Base-by-base conservation (phyloP, 129 eudicot species). In the carrot (Daucus carota) region DNA sequence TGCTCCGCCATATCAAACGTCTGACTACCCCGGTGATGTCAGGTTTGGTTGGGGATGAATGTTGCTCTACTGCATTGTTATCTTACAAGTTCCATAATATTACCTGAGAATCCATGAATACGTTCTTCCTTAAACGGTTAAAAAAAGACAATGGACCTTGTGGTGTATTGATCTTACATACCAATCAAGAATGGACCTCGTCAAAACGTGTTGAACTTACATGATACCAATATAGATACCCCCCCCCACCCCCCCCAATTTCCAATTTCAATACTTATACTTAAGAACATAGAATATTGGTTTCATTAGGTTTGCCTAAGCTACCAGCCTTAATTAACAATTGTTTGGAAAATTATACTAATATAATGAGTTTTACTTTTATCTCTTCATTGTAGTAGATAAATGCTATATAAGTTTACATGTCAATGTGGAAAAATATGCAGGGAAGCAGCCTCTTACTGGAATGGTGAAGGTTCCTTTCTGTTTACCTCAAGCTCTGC, bases 401-500 rank as follows among this genome's bases (percentile, higher is more conserved):
- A 8, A 24, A 26, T 76, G 41, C 28, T 59, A 15, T 14, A 26
- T 2, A 31, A 63, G 18, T 31, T 26, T 63, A 62, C 59, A 26
- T 66, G 41, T 79, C 59, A 18, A 75, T 66, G 41, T 60, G 50
- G 42, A 47, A 78, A 60, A 33, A 70, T 38, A 72, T 24, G 54
- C 79, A 94, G 98, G 82, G 97, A 84, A 83, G 93, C 96, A 47
- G 86, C 89, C 40, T 87, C 85, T 67, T 77, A 81, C 45, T 94
- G 98, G 98, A 89, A 89, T 76, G 98, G 98, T 45, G 93, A 91
- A 80, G 97, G 98, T 60, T 91, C 91, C 76, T 94, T 94, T 78
- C 80, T 91, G 13, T 94, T 94, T 83, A 94, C 98, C 45, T 94
- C 98, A 77, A 94, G 98, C 90, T 89, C 98, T 70, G 96, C 97